Evolutionary conservation across 2,329 filamentous ascomycete genomes (phyloP).

Genomic region (Fusarium sp.): DNA sequence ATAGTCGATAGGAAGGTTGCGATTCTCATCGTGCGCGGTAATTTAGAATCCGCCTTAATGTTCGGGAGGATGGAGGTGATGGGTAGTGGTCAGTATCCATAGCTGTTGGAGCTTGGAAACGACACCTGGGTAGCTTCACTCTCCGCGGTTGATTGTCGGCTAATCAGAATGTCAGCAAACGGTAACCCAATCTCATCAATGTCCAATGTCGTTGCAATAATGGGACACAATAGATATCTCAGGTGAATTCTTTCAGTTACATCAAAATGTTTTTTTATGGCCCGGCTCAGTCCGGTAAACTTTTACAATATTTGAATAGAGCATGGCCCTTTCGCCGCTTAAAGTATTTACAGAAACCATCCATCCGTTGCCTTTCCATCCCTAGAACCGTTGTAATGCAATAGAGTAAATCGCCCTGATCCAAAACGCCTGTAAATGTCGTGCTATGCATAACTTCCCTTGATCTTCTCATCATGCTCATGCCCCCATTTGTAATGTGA

Average conservation of each 20-base stretch:
- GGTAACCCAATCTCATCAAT: background rate
- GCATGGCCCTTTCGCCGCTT: constrained; percentile 10
- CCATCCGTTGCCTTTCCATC: constrained; percentile 17
- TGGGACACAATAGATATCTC: background rate
- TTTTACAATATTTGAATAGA: constrained; percentile 16
- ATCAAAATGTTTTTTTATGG: background rate
- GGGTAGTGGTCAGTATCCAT: background rate
- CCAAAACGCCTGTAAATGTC: constrained; percentile 44
- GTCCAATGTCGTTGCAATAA: background rate
- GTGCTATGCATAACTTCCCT: constrained; percentile 33
- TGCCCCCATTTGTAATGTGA: constrained; percentile 19
- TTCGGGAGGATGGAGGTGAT: constrained; percentile 6
- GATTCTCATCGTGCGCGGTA: constrained; percentile 54
- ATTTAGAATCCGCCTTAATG: background rate
- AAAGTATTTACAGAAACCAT: constrained; percentile 33
- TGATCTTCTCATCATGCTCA: constrained; percentile 17
- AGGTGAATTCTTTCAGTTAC: background rate
- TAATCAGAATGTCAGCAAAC: constrained; percentile 17
- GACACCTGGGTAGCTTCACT: constrained; percentile 37
- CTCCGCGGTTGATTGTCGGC: constrained; percentile 37
- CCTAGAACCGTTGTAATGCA: constrained; percentile 29
- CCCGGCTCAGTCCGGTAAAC: background rate
- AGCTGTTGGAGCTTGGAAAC: constrained; percentile 28
- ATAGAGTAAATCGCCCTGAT: constrained; percentile 29
- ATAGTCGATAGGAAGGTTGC: constrained; percentile 56